Conservation (phyloP, 2,329 filamentous ascomycete species). For the Fusarium lateritium region DNA sequence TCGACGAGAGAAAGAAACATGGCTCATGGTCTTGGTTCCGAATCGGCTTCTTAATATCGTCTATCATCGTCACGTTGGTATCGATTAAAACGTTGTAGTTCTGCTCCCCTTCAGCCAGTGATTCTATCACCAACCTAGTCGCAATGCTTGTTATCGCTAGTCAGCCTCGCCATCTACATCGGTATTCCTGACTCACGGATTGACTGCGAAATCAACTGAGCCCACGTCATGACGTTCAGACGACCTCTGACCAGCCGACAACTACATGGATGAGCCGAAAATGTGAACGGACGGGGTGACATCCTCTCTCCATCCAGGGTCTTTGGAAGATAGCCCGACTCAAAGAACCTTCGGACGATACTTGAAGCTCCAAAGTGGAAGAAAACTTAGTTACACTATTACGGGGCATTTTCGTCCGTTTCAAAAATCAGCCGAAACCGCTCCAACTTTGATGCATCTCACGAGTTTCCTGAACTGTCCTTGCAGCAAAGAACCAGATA, state of each 20-base stretch:
- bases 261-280: slow-evolving; percentile 12
- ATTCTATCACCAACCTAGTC: not conserved
- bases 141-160: slow-evolving; percentile 4
- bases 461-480: slow-evolving; percentile 5
- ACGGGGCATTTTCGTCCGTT: not conserved
- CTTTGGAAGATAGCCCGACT: slow-evolving; percentile 9
- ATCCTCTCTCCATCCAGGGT: slow-evolving; percentile 12
- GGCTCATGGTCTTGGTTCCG: slow-evolving; percentile 5
- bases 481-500: slow-evolving; percentile 24
- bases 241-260: slow-evolving; percentile 10
- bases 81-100: not conserved
- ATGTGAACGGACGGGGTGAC: slow-evolving; percentile 34
- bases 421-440: not conserved
- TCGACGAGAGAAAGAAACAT: slow-evolving; percentile 17
- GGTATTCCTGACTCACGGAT: slow-evolving; percentile 20
- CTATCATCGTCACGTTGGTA: slow-evolving; percentile 2
- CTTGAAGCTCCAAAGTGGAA: slow-evolving; percentile 11
- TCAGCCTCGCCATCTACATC: slow-evolving; percentile 12
- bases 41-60: not conserved
- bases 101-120: not conserved
- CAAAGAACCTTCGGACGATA: slow-evolving; percentile 6
- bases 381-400: not conserved
- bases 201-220: not conserved
- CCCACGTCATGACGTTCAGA: slow-evolving; percentile 18
- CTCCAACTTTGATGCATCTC: slow-evolving; percentile 4